Evolutionary conservation across 768 basidiomycete genomes (phyloP), one percentile per base, ranked within the genome.

Genomic region (Leccinum imitatum): DNA sequence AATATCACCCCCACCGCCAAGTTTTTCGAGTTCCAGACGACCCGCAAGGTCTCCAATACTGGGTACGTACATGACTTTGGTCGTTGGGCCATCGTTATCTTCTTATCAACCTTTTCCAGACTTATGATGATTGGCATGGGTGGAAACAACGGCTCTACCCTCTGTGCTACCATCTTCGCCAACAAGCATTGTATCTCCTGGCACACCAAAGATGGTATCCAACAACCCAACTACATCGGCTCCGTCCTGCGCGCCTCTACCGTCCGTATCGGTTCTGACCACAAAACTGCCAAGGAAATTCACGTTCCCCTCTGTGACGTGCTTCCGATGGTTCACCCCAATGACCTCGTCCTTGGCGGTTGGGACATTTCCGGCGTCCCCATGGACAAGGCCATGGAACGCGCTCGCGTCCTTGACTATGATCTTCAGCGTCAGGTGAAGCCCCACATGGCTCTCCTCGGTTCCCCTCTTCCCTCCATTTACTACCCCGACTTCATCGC

Each of bases 401-500:
- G 96, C 64, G 90, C 95, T 53, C 82, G 92, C 72, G 97, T 98
- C 58, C 85, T 98, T 56, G 93, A 96, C 72, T 98, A 91, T 70
- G 96, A 98, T 74, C 87, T 98, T 58, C 96, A 98, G 79, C 90
- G 94, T 70, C 96, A 98, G 76, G 87, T 98, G 63, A 87, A 82
- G 7, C 93, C 94, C 1, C 80, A 89, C 72, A 90, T 98, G 90
- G 82, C 87, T 6, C 79, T 81, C 58, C 79, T 93, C 63, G 89
- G 88, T 58, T 82, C 84, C 65, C 96, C 95, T 41, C 84, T 98
- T 50, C 95, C 96, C 3, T 94, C 92, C 44, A 88, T 98, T 77
- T 98, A 98, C 81, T 95, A 97, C 73, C 93, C 95, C 56, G 92
- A 95, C 77, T 97, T 95, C 77, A 97, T 97, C 72, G 95, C 96